These are phyloP conservation scores for Aspergillus quadrilineatus DNA, from an alignment of 2,329 filamentous ascomycete genomes.

Conservation along the genomic window DNA sequence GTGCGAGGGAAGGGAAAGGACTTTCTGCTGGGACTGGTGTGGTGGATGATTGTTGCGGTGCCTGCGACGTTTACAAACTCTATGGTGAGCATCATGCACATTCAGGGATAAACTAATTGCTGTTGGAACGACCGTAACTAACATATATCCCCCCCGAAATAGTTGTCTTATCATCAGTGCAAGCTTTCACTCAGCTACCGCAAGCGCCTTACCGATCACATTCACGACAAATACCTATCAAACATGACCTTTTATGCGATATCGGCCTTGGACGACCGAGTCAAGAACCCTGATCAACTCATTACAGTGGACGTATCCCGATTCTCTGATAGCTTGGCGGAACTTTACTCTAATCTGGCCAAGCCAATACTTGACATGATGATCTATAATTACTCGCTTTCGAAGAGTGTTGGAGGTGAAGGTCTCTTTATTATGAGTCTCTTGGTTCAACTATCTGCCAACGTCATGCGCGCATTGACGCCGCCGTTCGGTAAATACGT, in stretches of 20 bases:
- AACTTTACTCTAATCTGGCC: slow-evolving; percentile 92
- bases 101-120: too few relatives aligned
- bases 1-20: slow-evolving; percentile 89
- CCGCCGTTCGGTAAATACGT: slow-evolving; percentile 98
- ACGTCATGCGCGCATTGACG: slow-evolving; percentile 88
- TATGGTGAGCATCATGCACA: slow-evolving; percentile 65
- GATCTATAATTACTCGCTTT: slow-evolving; percentile 94
- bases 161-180: slow-evolving; percentile 96
- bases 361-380: slow-evolving; percentile 94
- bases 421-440: slow-evolving; percentile 94
- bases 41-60: slow-evolving; percentile 98
- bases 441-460: slow-evolving; percentile 87
- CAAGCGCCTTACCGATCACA: slow-evolving; percentile 86
- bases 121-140: not conserved
- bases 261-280: slow-evolving; percentile 89
- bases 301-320: slow-evolving; percentile 96
- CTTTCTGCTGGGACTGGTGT: slow-evolving; percentile 82
- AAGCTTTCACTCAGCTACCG: slow-evolving; percentile 91
- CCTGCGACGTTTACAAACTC: slow-evolving; percentile 98
- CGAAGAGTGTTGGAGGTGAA: slow-evolving; percentile 92
- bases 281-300: slow-evolving; percentile 97
- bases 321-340: slow-evolving; percentile 91
- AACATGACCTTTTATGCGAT: slow-evolving; percentile 98
- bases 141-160: slow-evolving; percentile 1
- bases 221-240: slow-evolving; percentile 94